Evolutionary conservation across 805 yeast genomes (phyloP).

Genomic region (Kodamaea leandrae): DNA sequence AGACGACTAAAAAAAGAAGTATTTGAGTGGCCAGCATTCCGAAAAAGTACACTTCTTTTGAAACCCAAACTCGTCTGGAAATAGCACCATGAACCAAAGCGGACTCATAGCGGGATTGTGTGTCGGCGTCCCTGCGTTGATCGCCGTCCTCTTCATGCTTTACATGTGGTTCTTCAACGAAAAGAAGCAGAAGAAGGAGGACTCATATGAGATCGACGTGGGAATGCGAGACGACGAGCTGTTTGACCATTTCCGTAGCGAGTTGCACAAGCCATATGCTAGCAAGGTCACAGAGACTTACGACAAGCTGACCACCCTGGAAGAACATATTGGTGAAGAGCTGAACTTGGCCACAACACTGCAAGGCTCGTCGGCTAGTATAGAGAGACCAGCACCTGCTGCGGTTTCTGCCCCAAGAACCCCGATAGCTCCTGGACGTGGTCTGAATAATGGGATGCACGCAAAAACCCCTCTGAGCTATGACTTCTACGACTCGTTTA

Average conservation of each 20-base stretch:
- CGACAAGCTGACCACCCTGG: slow-evolving; percentile 4
- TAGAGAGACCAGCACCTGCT: slow-evolving; percentile 1
- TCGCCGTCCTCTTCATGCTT: slow-evolving; percentile 21
- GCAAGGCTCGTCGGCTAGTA: slow-evolving; percentile 11
- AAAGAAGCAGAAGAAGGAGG: slow-evolving; percentile 33
- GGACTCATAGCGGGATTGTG: slow-evolving; percentile 41
- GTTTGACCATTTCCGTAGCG: slow-evolving; percentile 36
- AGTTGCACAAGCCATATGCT: slow-evolving; percentile 27
- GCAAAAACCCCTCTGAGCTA: slow-evolving; percentile 15
- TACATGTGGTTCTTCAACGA: slow-evolving; percentile 31
- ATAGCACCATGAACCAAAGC: slow-evolving; percentile 9
- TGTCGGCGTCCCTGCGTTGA: slow-evolving; percentile 38
- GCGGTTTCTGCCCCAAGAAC: no score
- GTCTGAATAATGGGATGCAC: background rate
- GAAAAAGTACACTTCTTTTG: background rate
- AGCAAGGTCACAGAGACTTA: slow-evolving; percentile 6
- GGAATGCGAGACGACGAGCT: slow-evolving; percentile 37
- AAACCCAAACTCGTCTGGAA: background rate
- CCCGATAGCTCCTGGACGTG: no score
- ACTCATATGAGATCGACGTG: slow-evolving; percentile 30
- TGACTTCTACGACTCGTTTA: slow-evolving; percentile 42
- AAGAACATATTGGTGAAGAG: background rate
- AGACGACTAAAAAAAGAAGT: slow-evolving; percentile 7
- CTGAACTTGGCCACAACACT: background rate
- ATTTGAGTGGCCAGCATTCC: slow-evolving; percentile 4